Conservation (phyloP, 495 filamentous ascomycete species). For the Pyrenopolyporus hunteri region DNA sequence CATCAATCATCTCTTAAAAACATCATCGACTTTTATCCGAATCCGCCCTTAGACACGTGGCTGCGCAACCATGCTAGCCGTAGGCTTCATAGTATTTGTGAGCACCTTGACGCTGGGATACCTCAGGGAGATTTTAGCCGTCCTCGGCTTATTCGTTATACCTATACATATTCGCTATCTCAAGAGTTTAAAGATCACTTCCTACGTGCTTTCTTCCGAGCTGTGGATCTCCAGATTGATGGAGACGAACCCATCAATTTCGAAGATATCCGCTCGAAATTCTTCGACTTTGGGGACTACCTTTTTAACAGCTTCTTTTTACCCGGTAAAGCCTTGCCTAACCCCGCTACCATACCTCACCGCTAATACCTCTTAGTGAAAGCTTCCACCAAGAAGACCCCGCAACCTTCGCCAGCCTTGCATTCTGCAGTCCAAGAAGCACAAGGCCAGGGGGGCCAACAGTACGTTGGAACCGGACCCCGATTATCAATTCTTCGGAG, state of each 20-base stretch:
- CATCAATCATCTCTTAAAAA: constrained; percentile 38
- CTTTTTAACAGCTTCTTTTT: constrained; percentile 42
- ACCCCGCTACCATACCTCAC: constrained; percentile 3
- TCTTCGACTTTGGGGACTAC: constrained; percentile 37
- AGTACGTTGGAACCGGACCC: constrained; percentile 29
- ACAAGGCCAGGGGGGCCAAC: constrained; percentile 16
- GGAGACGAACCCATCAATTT: constrained; percentile 29
- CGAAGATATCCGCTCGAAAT: constrained; percentile 17
- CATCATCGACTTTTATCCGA: constrained; percentile 30
- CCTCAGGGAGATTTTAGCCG: constrained; percentile 25
- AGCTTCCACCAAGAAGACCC: constrained; percentile 36
- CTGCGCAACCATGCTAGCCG: constrained; percentile 25
- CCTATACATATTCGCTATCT: constrained; percentile 40
- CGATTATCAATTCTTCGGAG: constrained; percentile 34
- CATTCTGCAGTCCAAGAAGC: constrained; percentile 29
- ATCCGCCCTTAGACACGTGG: constrained; percentile 24
- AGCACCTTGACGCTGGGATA: constrained; percentile 23
- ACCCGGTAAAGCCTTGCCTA: constrained; percentile 25
- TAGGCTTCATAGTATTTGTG: constrained; percentile 32
- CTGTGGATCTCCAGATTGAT: constrained; percentile 28
- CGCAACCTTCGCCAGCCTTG: constrained; percentile 32
- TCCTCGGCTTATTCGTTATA: constrained; percentile 36
- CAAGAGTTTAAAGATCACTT: constrained; percentile 37
- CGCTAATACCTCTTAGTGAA: constrained; percentile 32
- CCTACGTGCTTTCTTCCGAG: constrained; percentile 36